phyloP scores from a whole-genome alignment of 805 yeast genomes.

The Candida incommunis region DNA sequence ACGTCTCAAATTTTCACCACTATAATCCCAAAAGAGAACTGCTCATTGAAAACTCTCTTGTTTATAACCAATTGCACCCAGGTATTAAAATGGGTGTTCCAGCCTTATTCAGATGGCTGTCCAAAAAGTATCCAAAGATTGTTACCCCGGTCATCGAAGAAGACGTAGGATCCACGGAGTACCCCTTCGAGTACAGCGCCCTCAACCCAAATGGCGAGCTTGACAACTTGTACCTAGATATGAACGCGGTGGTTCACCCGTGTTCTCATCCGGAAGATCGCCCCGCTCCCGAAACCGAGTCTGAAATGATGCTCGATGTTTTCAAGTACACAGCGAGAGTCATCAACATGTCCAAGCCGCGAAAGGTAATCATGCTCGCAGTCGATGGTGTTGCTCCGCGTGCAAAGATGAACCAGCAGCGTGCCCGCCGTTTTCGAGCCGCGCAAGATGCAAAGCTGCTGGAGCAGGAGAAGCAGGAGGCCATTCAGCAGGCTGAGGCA shows the following conservation, averaged over 20 bases:
- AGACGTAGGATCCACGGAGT: constrained; percentile 18
- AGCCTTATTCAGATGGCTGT: constrained; percentile 92
- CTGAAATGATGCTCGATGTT: constrained; percentile 89
- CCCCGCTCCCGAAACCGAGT: constrained; percentile 93
- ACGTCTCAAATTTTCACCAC: too few species aligned
- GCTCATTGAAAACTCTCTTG: too few species aligned
- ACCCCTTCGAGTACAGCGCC: constrained; percentile 38
- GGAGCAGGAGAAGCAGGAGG: background rate
- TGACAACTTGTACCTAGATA: constrained; percentile 86
- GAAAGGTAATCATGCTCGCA: constrained; percentile 84
- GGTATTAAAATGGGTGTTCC: constrained; percentile 91
- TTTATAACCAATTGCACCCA: too few species aligned
- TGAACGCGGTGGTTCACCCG: constrained; percentile 99
- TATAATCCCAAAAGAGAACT: too few species aligned
- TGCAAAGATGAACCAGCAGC: constrained; percentile 96
- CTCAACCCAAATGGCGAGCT: constrained; percentile 93
- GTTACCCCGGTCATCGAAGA: constrained; percentile 83
- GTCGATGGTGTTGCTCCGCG: constrained; percentile 98
- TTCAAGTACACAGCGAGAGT: constrained; percentile 90
- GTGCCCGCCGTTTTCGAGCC: constrained; percentile 88
- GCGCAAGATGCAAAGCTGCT: constrained; percentile 76
- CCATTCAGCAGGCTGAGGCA: constrained; percentile 22
- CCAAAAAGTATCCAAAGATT: constrained; percentile 85
- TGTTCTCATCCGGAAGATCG: constrained; percentile 96
- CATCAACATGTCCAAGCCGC: constrained; percentile 84